Base-by-base conservation (phyloP, 805 yeast genomes). In the Spathaspora arborariae region DNA sequence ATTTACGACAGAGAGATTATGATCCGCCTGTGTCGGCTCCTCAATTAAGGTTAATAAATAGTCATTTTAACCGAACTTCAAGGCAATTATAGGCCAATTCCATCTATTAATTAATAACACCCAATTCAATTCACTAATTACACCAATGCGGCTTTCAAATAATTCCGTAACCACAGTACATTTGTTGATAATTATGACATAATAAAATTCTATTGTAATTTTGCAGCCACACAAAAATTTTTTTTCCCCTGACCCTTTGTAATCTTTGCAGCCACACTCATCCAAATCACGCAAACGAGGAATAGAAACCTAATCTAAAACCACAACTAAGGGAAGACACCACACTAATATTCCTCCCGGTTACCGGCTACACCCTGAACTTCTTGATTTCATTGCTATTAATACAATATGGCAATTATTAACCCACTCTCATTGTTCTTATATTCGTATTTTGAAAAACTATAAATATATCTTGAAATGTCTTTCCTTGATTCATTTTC, bases 311-410 rank as follows among this genome's bases (percentile, higher is more conserved):
- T 30, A 30, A 30, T 30, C 15, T 27, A 13, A 30, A 30, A 30
- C 35, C 35, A 30, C 35, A 13, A 30, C 35, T 24, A 30, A 16
- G 18, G 15, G 18, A 5, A 15, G 35, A 30, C 35, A 30, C 35
- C 35, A 30, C 35, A 30, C 35, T 30, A 30, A 30, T 30, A 30
- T 30, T n/a, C n/a, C n/a, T n/a, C n/a, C n/a, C n/a, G n/a, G n/a
- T n/a, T n/a, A n/a, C n/a, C n/a, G n/a, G n/a, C n/a, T n/a, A n/a
- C n/a, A n/a, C n/a, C n/a, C n/a, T n/a, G n/a, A n/a, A n/a, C n/a
- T n/a, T n/a, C n/a, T n/a, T n/a, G n/a, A n/a, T n/a, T n/a, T n/a
- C n/a, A n/a, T n/a, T n/a, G n/a, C n/a, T n/a, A n/a, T n/a, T n/a
- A n/a, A n/a, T n/a, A n/a, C n/a, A n/a, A n/a, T n/a, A n/a, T n/a